phyloP scores from a whole-genome alignment of 345 rosid genomes.

The Syzygium aqueum region DNA sequence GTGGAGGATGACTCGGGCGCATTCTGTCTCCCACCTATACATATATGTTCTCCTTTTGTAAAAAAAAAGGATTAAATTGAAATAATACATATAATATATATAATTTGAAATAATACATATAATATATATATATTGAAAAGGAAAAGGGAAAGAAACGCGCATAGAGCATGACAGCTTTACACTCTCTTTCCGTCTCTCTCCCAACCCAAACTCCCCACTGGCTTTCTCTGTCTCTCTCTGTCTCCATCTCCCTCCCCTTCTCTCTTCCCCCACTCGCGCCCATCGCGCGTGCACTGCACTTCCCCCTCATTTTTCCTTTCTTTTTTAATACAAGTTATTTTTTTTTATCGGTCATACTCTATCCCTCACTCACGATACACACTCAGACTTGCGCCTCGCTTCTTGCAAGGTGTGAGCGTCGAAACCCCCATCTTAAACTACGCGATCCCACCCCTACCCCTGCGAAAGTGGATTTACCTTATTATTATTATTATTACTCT shows the following conservation, averaged over 20 bases:
- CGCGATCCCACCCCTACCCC: no score
- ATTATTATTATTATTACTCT: neutral
- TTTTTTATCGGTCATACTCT: no score
- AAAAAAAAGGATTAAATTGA: neutral
- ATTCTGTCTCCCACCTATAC: neutral
- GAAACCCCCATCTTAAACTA: no score
- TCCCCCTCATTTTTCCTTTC: no score
- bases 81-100: neutral
- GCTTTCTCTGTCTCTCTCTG: neutral
- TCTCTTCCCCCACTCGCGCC: neutral
- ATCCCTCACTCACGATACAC: no score
- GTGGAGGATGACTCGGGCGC: neutral
- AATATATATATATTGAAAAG: neutral
- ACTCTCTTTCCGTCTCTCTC: neutral
- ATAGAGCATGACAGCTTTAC: neutral
- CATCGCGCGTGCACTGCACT: neutral
- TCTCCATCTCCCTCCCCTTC: neutral
- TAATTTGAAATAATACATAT: no score
- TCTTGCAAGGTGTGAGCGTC: no score
- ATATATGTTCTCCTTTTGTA: neutral
- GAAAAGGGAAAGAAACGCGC: neutral
- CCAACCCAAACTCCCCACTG: neutral
- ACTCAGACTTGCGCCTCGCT: no score
- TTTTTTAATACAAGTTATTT: neutral
- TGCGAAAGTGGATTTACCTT: no score